Evolutionary conservation across 495 filamentous ascomycete species (phyloP).

Genomic region (Penicillium malachiteum): DNA sequence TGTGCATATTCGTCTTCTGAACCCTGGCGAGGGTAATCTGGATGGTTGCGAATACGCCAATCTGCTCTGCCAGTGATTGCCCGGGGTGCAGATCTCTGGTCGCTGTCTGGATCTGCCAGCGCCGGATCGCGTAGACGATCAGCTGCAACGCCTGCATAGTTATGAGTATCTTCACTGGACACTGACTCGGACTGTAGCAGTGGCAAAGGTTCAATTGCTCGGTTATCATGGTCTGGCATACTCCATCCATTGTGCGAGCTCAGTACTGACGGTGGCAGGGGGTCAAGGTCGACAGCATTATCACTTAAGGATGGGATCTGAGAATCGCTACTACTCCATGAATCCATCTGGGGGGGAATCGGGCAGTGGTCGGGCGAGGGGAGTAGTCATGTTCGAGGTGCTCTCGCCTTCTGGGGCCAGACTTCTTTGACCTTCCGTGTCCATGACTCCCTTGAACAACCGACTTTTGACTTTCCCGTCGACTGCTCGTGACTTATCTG

Average conservation of each 20-base stretch:
- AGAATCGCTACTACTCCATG: constrained; percentile 29
- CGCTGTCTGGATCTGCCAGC: constrained; percentile 24
- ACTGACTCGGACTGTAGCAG: constrained; percentile 24
- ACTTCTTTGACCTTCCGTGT: constrained; percentile 33
- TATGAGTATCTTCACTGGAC: constrained; percentile 26
- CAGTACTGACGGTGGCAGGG: constrained; percentile 46
- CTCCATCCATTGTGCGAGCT: constrained; percentile 42
- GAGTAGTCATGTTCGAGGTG: constrained; percentile 77
- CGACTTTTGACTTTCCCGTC: constrained; percentile 43
- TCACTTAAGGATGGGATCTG: constrained; percentile 35
- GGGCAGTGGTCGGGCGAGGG: constrained; percentile 66
- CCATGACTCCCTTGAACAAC: constrained; percentile 46
- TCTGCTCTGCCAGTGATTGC: constrained; percentile 45
- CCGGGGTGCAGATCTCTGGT: constrained; percentile 46
- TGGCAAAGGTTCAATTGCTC: constrained; percentile 16
- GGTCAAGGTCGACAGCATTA: constrained; percentile 35
- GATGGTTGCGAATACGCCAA: constrained; percentile 35
- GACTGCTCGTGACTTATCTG: constrained; percentile 22
- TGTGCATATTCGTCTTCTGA: constrained; percentile 46
- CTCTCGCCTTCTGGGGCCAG: constrained; percentile 57
- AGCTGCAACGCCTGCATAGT: constrained; percentile 16
- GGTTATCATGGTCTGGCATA: constrained; percentile 31
- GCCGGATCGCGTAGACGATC: constrained; percentile 22
- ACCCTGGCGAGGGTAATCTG: constrained; percentile 23
- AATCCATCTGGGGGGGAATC: constrained; percentile 39